Evolutionary conservation across 495 filamentous ascomycete species (phyloP).

Genomic region (Talaromyces thailandensis): DNA sequence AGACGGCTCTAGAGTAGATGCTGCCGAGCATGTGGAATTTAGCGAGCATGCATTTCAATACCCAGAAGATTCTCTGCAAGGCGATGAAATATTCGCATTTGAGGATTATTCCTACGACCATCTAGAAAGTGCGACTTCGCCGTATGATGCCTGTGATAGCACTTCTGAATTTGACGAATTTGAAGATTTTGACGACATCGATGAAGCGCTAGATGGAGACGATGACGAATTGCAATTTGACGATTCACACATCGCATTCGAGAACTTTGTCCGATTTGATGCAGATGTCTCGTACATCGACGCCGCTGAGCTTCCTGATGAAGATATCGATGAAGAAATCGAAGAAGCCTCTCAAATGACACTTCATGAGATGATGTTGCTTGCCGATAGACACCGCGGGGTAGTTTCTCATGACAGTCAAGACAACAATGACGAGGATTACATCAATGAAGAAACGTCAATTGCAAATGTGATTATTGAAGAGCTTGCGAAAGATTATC

Average conservation of each 20-base stretch:
- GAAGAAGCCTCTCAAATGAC: conserved; percentile 26
- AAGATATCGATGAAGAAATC: conserved; percentile 13
- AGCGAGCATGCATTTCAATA: conserved; percentile 1
- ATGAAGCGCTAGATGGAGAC: conserved; percentile 24
- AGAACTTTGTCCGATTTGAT: conserved; percentile 29
- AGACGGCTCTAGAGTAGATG: conserved; percentile 26
- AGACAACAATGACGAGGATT: conserved; percentile 10
- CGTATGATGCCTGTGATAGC: conserved; percentile 3
- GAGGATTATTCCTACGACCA: background rate
- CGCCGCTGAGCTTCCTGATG: conserved; percentile 15
- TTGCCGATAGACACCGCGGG: conserved; percentile 18
- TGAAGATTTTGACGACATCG: conserved; percentile 12
- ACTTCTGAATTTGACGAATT: conserved; percentile 2
- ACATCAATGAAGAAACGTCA: conserved; percentile 8
- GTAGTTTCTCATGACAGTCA: conserved; percentile 13
- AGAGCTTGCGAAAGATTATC: conserved; percentile 26
- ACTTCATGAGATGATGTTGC: conserved; percentile 35
- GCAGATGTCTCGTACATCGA: conserved; percentile 30
- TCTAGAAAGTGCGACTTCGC: background rate
- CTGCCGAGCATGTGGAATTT: conserved; percentile 4
- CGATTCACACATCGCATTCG: conserved; percentile 34
- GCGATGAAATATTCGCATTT: conserved; percentile 5
- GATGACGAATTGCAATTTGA: conserved; percentile 25
- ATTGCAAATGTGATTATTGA: conserved; percentile 9
- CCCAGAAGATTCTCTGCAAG: background rate